Evolutionary conservation across 805 yeast species (phyloP).

Genomic region (Novakomyces olei): DNA sequence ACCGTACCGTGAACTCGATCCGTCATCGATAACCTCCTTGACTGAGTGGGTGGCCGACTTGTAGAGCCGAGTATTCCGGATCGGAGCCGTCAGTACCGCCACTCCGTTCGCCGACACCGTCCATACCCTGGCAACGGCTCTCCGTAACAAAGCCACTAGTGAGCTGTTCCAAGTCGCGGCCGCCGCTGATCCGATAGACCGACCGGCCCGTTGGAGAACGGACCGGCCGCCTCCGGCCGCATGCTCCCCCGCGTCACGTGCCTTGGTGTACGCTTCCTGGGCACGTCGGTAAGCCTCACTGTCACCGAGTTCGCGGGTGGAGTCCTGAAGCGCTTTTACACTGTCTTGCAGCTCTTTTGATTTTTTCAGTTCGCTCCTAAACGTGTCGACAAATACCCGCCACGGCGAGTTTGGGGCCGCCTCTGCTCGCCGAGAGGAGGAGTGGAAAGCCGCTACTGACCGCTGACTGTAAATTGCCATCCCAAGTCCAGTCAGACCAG

Average conservation of each 20-base stretch:
- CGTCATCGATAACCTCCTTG: slow-evolving; percentile 73
- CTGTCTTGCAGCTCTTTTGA: slow-evolving; percentile 74
- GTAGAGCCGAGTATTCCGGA: slow-evolving; percentile 70
- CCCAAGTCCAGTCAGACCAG: no score
- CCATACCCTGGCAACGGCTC: slow-evolving; percentile 62
- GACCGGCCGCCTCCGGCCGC: slow-evolving; percentile 9
- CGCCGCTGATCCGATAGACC: slow-evolving; percentile 76
- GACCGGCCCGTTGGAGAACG: slow-evolving; percentile 50
- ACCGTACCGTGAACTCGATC: slow-evolving; percentile 73
- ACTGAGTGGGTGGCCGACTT: slow-evolving; percentile 39
- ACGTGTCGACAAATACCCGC: slow-evolving; percentile 83
- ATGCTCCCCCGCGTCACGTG: slow-evolving; percentile 26
- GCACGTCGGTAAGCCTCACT: slow-evolving; percentile 85
- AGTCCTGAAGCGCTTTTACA: slow-evolving; percentile 85
- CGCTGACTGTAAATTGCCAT: no score
- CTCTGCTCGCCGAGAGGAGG: slow-evolving; percentile 1
- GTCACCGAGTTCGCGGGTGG: slow-evolving; percentile 83
- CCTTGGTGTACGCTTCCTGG: slow-evolving; percentile 71
- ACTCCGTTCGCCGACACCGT: slow-evolving; percentile 38
- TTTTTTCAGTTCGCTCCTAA: slow-evolving; percentile 76
- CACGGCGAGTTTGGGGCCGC: slow-evolving; percentile 39
- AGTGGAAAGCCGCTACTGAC: no score
- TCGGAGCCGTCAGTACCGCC: slow-evolving; percentile 72
- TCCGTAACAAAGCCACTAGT: slow-evolving; percentile 71
- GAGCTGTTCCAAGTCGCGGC: slow-evolving; percentile 90